Percentiles rank a stretch among this genome's conserved stretches.
Evolutionary conservation across 169 alveolate genomes (phyloP).

Genomic region (Plasmodium malariae): DNA sequence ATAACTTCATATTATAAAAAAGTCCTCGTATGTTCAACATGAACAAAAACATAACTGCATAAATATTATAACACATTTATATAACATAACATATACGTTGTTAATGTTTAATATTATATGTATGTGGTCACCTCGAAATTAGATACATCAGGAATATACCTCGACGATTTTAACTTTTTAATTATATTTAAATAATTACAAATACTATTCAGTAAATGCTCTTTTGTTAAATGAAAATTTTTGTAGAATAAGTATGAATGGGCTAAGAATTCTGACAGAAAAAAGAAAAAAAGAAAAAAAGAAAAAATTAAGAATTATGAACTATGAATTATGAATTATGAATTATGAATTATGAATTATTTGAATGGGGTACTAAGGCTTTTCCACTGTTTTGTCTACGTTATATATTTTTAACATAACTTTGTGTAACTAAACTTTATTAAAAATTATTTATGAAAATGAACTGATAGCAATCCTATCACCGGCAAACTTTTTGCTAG

Average conservation of each 20-base stretch:
- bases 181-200: constrained; percentile 59
- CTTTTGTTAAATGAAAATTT: constrained; percentile 55
- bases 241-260: constrained; percentile 65
- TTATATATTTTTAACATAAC: neutral
- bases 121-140: constrained; percentile 58
- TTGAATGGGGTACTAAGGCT: neutral
- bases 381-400: neutral
- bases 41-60: no score
- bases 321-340: no score
- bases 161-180: constrained; percentile 53
- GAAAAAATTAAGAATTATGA: neutral
- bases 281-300: constrained; percentile 12
- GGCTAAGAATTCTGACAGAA: constrained; percentile 54
- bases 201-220: constrained; percentile 57
- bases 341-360: neutral
- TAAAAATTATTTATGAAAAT: no score
- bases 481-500: no score
- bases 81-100: no score
- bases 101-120: neutral
- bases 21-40: neutral
- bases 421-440: no score
- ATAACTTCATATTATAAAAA: neutral
- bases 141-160: constrained; percentile 56
- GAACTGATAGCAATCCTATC: no score
- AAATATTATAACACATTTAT: no score